These are phyloP conservation scores for Piedraia hortae DNA, from an alignment of 2,329 filamentous ascomycete genomes.

Conservation along the genomic window DNA sequence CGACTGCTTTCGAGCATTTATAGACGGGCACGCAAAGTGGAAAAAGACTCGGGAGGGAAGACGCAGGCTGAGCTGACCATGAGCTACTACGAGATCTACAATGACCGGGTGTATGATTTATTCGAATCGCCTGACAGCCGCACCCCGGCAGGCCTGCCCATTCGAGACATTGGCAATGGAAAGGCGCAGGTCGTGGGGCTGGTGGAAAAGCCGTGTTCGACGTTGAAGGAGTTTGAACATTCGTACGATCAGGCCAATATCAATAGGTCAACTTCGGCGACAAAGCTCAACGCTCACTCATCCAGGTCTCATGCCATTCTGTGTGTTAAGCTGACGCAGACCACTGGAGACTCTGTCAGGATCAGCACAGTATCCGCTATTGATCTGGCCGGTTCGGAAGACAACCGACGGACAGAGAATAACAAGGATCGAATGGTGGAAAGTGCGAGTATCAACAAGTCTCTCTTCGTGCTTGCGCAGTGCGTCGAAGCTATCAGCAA, in stretches of 20 bases:
- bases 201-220: slow-evolving; percentile 54
- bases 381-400: slow-evolving; percentile 82
- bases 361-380: slow-evolving; percentile 80
- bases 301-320: slow-evolving; percentile 90
- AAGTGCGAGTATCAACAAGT: slow-evolving; percentile 93
- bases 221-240: slow-evolving; percentile 65
- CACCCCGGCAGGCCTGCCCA: slow-evolving; percentile 52
- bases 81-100: slow-evolving; percentile 61
- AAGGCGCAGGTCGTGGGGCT: slow-evolving; percentile 84
- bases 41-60: slow-evolving; percentile 21
- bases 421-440: slow-evolving; percentile 80
- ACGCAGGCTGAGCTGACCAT: slow-evolving; percentile 72
- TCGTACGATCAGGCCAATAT: slow-evolving; percentile 70
- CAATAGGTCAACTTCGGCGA: slow-evolving; percentile 72
- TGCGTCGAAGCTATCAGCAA: slow-evolving; percentile 84
- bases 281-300: slow-evolving; percentile 89
- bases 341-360: slow-evolving; percentile 34
- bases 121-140: slow-evolving; percentile 67
- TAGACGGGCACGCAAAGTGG: slow-evolving; percentile 25
- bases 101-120: slow-evolving; percentile 79
- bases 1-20: slow-evolving; percentile 39
- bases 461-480: slow-evolving; percentile 74
- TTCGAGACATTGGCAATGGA: slow-evolving; percentile 80
- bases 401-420: slow-evolving; percentile 84
- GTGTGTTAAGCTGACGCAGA: slow-evolving; percentile 65